Conservation (phyloP, 768 basidiomycete genomes). For the Sporobolomyces pararoseus region DNA sequence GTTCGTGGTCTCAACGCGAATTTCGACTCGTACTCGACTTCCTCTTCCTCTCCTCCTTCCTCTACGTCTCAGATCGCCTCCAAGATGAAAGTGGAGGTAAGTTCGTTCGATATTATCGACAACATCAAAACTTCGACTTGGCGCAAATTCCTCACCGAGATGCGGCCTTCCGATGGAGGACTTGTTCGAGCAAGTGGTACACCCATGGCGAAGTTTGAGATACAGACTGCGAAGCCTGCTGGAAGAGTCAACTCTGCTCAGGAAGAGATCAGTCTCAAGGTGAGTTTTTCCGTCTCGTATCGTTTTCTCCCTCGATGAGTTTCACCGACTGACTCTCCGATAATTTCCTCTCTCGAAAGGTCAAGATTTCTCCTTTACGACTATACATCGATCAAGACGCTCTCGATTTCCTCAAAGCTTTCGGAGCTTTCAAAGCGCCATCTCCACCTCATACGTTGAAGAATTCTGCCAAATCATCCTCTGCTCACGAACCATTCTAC, state of each 20-base stretch:
- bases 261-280: constrained; percentile 58
- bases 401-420: constrained; percentile 93
- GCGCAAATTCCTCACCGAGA: constrained; percentile 89
- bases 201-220: constrained; percentile 84
- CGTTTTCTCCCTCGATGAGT: not conserved
- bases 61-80: constrained; percentile 57
- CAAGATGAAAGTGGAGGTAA: constrained; percentile 64
- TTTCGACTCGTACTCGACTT: constrained; percentile 50
- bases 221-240: constrained; percentile 65
- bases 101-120: constrained; percentile 82
- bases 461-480: constrained; percentile 17
- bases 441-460: constrained; percentile 49
- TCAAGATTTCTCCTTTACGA: constrained; percentile 81
- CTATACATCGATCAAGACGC: constrained; percentile 98
- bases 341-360: constrained; percentile 53
- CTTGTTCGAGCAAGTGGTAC: constrained; percentile 86
- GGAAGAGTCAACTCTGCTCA: constrained; percentile 55
- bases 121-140: constrained; percentile 98
- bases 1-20: constrained; percentile 64
- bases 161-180: constrained; percentile 77
- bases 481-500: constrained; percentile 62
- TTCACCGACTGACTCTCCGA: too few species aligned
- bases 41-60: not conserved
- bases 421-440: constrained; percentile 76
- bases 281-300: not conserved